A percentile compares a stretch with the other conserved stretches of the same genome.
Evolutionary conservation across 2,329 filamentous ascomycete species (phyloP).

Genomic region (Diplocarpon mali): DNA sequence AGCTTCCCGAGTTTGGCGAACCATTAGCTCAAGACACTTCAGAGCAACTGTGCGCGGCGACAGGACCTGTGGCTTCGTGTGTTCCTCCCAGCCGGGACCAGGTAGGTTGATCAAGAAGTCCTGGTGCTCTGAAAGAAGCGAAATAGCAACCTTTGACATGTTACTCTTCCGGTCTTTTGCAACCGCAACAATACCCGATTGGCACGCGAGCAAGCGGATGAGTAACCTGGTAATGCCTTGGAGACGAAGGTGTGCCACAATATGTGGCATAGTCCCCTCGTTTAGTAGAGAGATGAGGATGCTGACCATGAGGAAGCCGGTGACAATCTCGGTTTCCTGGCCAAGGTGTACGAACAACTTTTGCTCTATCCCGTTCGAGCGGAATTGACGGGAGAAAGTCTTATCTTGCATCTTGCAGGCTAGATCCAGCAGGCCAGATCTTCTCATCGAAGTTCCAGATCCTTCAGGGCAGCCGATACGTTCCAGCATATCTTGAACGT

Average conservation of each 20-base stretch:
- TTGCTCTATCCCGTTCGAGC: conserved; percentile 61
- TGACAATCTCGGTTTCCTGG: conserved; percentile 47
- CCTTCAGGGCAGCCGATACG: conserved; percentile 42
- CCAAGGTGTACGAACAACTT: conserved; percentile 53
- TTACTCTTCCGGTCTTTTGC: conserved; percentile 55
- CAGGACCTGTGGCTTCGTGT: conserved; percentile 35
- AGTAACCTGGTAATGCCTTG: conserved; percentile 46
- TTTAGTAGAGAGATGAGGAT: conserved; percentile 52
- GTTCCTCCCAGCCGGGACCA: conserved; percentile 49
- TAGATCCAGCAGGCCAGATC: conserved; percentile 49
- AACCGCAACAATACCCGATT: conserved; percentile 47
- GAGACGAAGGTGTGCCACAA: conserved; percentile 44
- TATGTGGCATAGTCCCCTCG: conserved; percentile 47
- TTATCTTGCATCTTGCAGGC: conserved; percentile 49
- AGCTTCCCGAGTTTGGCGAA: conserved; percentile 38
- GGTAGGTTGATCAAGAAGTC: conserved; percentile 38
- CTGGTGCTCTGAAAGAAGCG: conserved; percentile 44
- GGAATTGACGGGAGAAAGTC: conserved; percentile 56
- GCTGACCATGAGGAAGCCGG: conserved; percentile 52
- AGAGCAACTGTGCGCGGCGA: conserved; percentile 55
- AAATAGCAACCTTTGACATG: conserved; percentile 54
- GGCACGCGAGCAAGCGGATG: conserved; percentile 39
- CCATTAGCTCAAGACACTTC: conserved; percentile 48
- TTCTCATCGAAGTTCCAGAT: conserved; percentile 39
- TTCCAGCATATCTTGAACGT: conserved; percentile 52